Conservation (phyloP, 2,329 filamentous ascomycete genomes). For the Colletotrichum aenigma region DNA sequence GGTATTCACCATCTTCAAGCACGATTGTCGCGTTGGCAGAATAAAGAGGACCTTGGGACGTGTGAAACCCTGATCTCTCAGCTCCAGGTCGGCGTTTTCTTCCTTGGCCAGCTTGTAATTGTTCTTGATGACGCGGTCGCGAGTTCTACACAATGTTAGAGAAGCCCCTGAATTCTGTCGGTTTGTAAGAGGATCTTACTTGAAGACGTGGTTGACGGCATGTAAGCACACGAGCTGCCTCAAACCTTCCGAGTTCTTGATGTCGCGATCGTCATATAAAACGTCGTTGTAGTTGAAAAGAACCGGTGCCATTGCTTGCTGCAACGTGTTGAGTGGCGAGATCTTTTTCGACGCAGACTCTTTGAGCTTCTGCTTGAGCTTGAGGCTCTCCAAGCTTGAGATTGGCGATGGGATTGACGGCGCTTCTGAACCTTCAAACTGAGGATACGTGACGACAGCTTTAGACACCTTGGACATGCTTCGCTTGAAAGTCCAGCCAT, state of each 20-base stretch:
- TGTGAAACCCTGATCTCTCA: slow-evolving; percentile 94
- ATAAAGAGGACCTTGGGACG: slow-evolving; percentile 92
- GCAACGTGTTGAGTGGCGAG: slow-evolving; percentile 62
- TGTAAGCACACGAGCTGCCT: slow-evolving; percentile 80
- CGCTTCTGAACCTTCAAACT: slow-evolving; percentile 36
- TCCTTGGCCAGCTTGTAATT: slow-evolving; percentile 78
- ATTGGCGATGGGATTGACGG: slow-evolving; percentile 37
- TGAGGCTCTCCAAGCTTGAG: slow-evolving; percentile 48
- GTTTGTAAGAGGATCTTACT: slow-evolving; percentile 51
- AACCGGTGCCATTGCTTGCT: slow-evolving; percentile 70
- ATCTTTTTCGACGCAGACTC: slow-evolving; percentile 58
- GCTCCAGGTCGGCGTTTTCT: slow-evolving; percentile 69
- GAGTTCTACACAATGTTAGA: slow-evolving; percentile 59
- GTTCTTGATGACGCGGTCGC: slow-evolving; percentile 91
- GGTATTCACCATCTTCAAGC: slow-evolving; percentile 76
- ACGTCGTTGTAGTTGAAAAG: slow-evolving; percentile 86
- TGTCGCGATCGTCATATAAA: slow-evolving; percentile 74
- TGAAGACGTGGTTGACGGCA: slow-evolving; percentile 89
- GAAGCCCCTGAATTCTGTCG: not conserved
- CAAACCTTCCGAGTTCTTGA: slow-evolving; percentile 70
- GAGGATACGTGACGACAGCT: slow-evolving; percentile 51
- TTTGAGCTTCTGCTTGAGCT: slow-evolving; percentile 74
- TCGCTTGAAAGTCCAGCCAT: slow-evolving; percentile 57
- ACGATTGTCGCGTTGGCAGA: slow-evolving; percentile 86
- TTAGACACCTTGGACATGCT: slow-evolving; percentile 50